Base-by-base conservation (phyloP, 2,329 filamentous ascomycete species). In the Pyricularia pennisetigena region DNA sequence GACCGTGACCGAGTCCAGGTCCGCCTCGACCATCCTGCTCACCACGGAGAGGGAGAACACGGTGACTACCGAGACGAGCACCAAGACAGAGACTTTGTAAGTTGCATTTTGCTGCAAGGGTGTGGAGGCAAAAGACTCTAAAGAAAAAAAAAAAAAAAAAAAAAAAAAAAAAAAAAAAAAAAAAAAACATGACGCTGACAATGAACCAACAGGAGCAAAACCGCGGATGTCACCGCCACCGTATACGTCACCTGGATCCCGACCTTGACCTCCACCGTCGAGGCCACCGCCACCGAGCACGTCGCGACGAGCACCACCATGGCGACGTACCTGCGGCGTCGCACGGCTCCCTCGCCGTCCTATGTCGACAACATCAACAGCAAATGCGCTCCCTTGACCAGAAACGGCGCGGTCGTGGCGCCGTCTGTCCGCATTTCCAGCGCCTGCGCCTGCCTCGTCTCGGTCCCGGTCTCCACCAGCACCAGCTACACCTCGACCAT, bases 401-500 rank as follows among this genome's bases (percentile, higher is more conserved):
- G 6, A 14, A 20, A 20, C 14, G 57, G 57, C 57, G 20, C 9
- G 5, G 23, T 61, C 57, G 7, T 6, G 12, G 57, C 24, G 5
- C 23, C 23, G 57, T 64, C 68, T 9, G 69, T 69, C n/a, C 70
- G 70, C 3, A 68, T 75, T 20, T 73, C 71, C 16, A 75, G 73
- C 20, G 76, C 73, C 8, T 76, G 75, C 69, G 72, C 73, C 10
- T 75, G 75, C 68, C 59, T 75, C 61, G 65, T 71, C 24, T 68
- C 71, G 4, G 35, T 35, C 20, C 70, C 32, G 68, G 69, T 63
- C 62, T 71, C 68, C 29, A 70, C 70, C 68, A 68, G 67, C 20
- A 71, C 71, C 57, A 66, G 49, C 28, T 64, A 68, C 6, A 68
- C 68, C 12, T 2, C 32, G 14, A 62, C 69, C 14, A 6, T 29